Base-by-base conservation (phyloP, 805 yeast species). In the Lipomyces chichibuensis region DNA sequence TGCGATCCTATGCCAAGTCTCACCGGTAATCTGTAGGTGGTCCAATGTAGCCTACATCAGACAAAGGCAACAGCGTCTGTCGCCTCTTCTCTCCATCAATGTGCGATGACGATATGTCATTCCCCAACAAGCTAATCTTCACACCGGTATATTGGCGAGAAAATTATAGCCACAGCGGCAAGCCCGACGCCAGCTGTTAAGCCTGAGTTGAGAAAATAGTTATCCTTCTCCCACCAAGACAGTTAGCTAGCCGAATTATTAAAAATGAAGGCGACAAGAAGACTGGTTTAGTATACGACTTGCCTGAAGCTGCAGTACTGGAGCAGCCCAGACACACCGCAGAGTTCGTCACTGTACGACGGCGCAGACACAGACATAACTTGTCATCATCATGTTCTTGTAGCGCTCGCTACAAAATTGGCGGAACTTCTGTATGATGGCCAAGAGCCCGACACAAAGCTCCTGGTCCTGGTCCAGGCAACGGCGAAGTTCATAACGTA, bases 221-320 rank as follows among this genome's bases (percentile, higher is more conserved):
- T 88, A 75, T 88, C 88, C 76, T 87, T 88, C 51, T 87, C 86
- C 92, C 92, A 88, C 92, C 92, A 89, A 57, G 81, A 78, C 59
- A 83, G 79, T 77, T 84, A 87, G 66, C 80, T 80, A 84, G 80
- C 67, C 85, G 86, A 63, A 88, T 77, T 71, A 81, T 80, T 86
- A 79, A 87, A 88, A 5, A 81, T 60, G 69, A 82, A 82, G 4
- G 90, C 88, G 53, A 65, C 33, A 51, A 63, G 23, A 59, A 33
- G 3, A 65, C 66, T 11, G 52, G n/a, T n/a, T n/a, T n/a, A n/a
- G n/a, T n/a, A n/a, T n/a, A n/a, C n/a, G n/a, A n/a, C n/a, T n/a
- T n/a, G n/a, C n/a, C n/a, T n/a, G n/a, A n/a, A n/a, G n/a, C n/a
- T n/a, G n/a, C n/a, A n/a, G n/a, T n/a, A n/a, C n/a, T n/a, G n/a